Percentiles rank a stretch among this genome's conserved stretches.
phyloP scores from a whole-genome alignment of 805 yeast species.

The Teunomyces gatunensis region DNA sequence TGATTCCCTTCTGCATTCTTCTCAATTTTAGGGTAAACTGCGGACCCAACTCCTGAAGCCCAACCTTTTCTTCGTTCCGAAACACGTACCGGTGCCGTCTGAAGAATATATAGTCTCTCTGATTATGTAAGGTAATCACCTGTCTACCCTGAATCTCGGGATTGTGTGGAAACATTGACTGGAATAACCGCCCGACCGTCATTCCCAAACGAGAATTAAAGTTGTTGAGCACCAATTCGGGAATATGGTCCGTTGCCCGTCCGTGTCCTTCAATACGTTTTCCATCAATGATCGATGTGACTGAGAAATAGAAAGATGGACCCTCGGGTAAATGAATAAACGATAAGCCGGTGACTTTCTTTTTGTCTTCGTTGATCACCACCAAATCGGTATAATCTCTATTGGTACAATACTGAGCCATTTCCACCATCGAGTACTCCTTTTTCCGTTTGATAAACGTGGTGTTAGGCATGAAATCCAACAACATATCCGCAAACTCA shows the following conservation, averaged over 20 bases:
- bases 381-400: conserved; percentile 85
- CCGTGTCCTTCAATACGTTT: conserved; percentile 85
- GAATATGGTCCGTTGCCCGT: conserved; percentile 82
- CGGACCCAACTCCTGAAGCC: conserved; percentile 94
- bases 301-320: conserved; percentile 89
- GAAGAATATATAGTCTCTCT: conserved; percentile 92
- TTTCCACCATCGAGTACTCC: conserved; percentile 81
- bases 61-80: conserved; percentile 86
- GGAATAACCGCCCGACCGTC: conserved; percentile 90
- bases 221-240: conserved; percentile 89
- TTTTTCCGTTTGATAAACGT: conserved; percentile 85
- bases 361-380: conserved; percentile 92
- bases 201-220: conserved; percentile 90
- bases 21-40: conserved; percentile 89
- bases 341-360: conserved; percentile 86
- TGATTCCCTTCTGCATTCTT: conserved; percentile 86
- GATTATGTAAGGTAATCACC: conserved; percentile 93
- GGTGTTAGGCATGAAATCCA: conserved; percentile 81
- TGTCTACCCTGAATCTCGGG: conserved; percentile 97
- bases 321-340: conserved; percentile 94
- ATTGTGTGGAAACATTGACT: conserved; percentile 84
- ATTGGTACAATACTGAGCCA: conserved; percentile 77
- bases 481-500: conserved; percentile 81
- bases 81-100: conserved; percentile 93
- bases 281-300: conserved; percentile 73